Evolutionary conservation across 1,139 yeast genomes (phyloP).

Genomic region (Lodderomyces metapsilosis): DNA sequence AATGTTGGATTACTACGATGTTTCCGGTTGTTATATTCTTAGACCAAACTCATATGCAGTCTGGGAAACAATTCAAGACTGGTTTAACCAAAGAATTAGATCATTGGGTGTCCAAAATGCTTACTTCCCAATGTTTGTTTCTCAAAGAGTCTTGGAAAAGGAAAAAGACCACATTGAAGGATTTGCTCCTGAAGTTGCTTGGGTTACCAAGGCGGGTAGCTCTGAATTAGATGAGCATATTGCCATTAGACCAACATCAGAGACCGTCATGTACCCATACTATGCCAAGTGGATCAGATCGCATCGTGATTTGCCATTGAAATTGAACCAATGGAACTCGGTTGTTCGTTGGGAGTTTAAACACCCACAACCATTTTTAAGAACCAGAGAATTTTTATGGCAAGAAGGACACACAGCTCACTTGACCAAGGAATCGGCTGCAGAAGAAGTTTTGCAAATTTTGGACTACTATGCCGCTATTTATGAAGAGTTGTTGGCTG

Average conservation of each 20-base stretch:
- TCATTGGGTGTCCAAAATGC: conserved; percentile 89
- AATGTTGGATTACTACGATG: conserved; percentile 97
- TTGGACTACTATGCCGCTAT: conserved; percentile 82
- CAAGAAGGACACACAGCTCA: conserved; percentile 99
- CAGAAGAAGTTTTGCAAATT: conserved; percentile 79
- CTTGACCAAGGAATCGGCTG: conserved; percentile 76
- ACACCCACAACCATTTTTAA: conserved; percentile 98
- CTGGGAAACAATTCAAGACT: conserved; percentile 93
- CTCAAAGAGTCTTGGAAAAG: conserved; percentile 86
- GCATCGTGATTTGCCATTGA: conserved; percentile 95
- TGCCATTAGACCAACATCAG: conserved; percentile 99
- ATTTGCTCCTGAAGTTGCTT: conserved; percentile 99
- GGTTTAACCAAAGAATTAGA: conserved; percentile 80
- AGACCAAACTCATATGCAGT: conserved; percentile 93
- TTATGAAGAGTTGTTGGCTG: conserved; percentile 91
- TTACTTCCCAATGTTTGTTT: conserved; percentile 98
- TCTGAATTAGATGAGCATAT: conserved; percentile 97
- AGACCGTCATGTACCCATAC: conserved; percentile 99
- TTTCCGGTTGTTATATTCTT: conserved; percentile 96
- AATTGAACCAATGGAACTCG: conserved; percentile 98
- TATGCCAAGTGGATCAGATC: conserved; percentile 99
- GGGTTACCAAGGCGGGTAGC: conserved; percentile 97
- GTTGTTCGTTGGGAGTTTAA: conserved; percentile 99
- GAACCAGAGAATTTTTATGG: conserved; percentile 99
- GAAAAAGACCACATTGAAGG: conserved; percentile 99